Evolutionary conservation across 179 eudicot genomes (phyloP), one percentile per base, ranked within the genome.

Genomic region (Actinidia chinensis): DNA sequence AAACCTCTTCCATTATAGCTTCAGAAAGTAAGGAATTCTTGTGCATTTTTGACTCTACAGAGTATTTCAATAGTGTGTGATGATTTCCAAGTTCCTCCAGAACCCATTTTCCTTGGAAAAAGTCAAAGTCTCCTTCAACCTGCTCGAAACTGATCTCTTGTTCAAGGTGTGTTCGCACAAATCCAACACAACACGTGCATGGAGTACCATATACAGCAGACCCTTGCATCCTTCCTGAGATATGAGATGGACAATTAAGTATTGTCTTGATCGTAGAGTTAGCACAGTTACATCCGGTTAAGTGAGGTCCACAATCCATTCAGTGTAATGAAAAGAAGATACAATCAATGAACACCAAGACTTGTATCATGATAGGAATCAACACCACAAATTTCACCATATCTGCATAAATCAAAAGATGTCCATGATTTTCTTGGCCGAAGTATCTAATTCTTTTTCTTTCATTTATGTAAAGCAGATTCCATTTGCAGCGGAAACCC

Each of bases 191-290:
- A 94, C 96, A 59, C 96, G 94, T 52, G 98, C 98, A 84, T 95
- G 98, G 71, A 95, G 98, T 77, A 93, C 98, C 99, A 95, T 95
- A 78, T 93, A 95, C 82, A 95, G 78, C 48, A 95, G 85, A 50
- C 94, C 99, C 86, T 93, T 93, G 92, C 99, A 95, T 78, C 99
- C 99, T 90, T 95, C 99, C 99, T 93, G 91, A 48, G 77, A 80
- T 75, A 67, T 54, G 42, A 74, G 10, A 73, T 55, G 25, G 17
- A 23, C 43, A 71, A 17, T 43, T 17, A n/a, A n/a, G n/a, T n/a
- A n/a, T n/a, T 47, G 9, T 10, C 50, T 47, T 47, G 6, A 47
- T 47, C 50, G 9, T 47, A 47, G 50, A 47, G 50, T 47, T 1
- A 47, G 9, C 50, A 15, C 18, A 22, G 52, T 68, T 20, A 68